A percentile compares a stretch with the other conserved stretches of the same genome.
Conservation (phyloP, 2,329 filamentous ascomycete genomes). For the Bipolaris sorokiniana region DNA sequence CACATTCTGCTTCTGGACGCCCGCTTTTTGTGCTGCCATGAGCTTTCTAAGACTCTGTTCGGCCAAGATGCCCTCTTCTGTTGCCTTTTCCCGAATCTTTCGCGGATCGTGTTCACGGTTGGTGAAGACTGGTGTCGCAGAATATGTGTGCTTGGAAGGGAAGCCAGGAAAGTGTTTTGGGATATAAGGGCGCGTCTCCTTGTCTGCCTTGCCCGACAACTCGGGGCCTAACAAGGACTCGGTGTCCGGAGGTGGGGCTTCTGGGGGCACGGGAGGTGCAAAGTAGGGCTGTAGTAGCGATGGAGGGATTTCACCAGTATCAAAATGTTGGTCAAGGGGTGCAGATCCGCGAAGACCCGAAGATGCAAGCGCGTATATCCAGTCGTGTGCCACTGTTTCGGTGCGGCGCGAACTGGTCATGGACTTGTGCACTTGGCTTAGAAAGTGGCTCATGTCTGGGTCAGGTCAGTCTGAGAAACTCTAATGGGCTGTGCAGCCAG, state of each 20-base stretch:
- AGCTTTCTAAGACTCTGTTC: slow-evolving; percentile 70
- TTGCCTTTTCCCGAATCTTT: slow-evolving; percentile 66
- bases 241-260: slow-evolving; percentile 52
- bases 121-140: slow-evolving; percentile 64
- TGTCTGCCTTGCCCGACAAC: slow-evolving; percentile 56
- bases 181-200: slow-evolving; percentile 59
- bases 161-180: slow-evolving; percentile 66
- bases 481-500: slow-evolving; percentile 1
- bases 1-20: slow-evolving; percentile 46
- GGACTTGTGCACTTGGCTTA: slow-evolving; percentile 60
- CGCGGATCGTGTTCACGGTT: slow-evolving; percentile 65
- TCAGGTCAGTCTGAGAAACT: slow-evolving; percentile 23
- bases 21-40: slow-evolving; percentile 56
- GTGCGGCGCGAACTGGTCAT: slow-evolving; percentile 64
- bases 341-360: slow-evolving; percentile 48
- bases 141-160: slow-evolving; percentile 69
- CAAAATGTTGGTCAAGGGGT: slow-evolving; percentile 50
- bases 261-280: slow-evolving; percentile 49
- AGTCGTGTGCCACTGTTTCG: slow-evolving; percentile 64
- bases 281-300: slow-evolving; percentile 50
- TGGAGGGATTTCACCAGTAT: slow-evolving; percentile 48
- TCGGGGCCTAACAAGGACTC: slow-evolving; percentile 59
- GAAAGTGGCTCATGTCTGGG: slow-evolving; percentile 61
- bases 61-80: slow-evolving; percentile 68
- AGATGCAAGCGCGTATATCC: slow-evolving; percentile 59